Evolutionary conservation across 352 stramenopile species (phyloP), one percentile per base, ranked within the genome.

Genomic region (Pythium sp.): DNA sequence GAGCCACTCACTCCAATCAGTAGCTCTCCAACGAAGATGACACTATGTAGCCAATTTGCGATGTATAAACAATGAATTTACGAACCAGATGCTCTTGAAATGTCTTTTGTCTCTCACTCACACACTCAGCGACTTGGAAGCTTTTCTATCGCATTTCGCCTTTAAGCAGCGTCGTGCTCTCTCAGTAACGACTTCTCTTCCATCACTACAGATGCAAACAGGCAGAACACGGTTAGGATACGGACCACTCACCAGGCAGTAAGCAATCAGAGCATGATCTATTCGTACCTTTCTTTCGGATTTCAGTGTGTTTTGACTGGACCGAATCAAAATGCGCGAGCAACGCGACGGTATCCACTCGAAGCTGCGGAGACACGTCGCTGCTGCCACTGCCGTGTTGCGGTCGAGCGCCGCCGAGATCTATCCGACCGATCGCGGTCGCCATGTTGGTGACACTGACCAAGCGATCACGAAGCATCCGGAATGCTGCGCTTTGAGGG

Each of bases 401-500:
- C 7, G 72, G 70, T 24, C 77, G 62, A 1, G 70, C 30, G 7
- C 43, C 72, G 46, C 72, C 78, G n/a, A 90, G 75, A 63, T 90
- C 82, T 76, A 92, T 90, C 68, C 81, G 81, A 14, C 80, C 86
- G 41, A 96, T 94, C 3, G 87, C 82, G 20, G 85, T 95, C 22
- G 89, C 84, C 89, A 96, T 96, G 70, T 89, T 93, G 28, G 89
- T 96, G 28, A 96, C 87, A 64, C 86, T 93, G 22, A 88, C 87
- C 14, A 96, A 73, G 15, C 89, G 87, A 54, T 96, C 89, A 12
- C 89, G 85, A 20, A 96, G 67, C 58, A 94, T 93, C 20, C 86
- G 82, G 67, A 95, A 96, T 5, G 89, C 89, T 11, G 89, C 78
- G 62, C 89, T 96, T 58, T 99, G 97, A 7, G 97, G 98, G 5